Evolutionary conservation across 108 stramenopile species (phyloP).

Genomic region (Nitzschia sp.): DNA sequence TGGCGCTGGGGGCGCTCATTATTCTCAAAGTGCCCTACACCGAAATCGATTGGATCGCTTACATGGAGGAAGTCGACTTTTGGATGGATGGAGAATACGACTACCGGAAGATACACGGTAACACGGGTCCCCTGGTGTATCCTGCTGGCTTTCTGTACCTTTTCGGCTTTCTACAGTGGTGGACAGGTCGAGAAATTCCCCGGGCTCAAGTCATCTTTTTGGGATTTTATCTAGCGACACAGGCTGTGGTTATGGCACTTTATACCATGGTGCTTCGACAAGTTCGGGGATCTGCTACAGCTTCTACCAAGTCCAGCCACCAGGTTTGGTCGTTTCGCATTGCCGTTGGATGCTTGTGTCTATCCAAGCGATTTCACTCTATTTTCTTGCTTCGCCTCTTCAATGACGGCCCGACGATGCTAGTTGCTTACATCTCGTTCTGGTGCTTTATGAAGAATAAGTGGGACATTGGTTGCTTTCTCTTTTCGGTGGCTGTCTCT

Average conservation of each 20-base stretch:
- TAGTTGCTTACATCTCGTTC: constrained; percentile 78
- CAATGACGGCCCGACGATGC: constrained; percentile 95
- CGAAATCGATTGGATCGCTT: constrained; percentile 98
- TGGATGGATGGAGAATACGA: constrained; percentile 83
- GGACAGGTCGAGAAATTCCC: constrained; percentile 72
- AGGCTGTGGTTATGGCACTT: constrained; percentile 66
- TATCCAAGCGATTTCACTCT: constrained; percentile 93
- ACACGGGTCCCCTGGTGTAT: constrained; percentile 96
- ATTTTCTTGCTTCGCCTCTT: constrained; percentile 96
- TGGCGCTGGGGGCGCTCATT: constrained; percentile 60
- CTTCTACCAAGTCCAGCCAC: constrained; percentile 23
- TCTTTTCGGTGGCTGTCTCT: constrained; percentile 91
- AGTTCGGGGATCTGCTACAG: constrained; percentile 9
- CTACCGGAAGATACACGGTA: constrained; percentile 89
- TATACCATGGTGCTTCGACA: constrained; percentile 59
- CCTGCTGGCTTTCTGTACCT: constrained; percentile 96
- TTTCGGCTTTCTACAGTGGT: constrained; percentile 68
- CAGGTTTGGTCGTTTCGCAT: constrained; percentile 72
- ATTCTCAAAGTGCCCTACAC: constrained; percentile 87
- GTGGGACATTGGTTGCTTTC: constrained; percentile 84
- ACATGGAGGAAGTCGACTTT: constrained; percentile 95
- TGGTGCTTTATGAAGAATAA: constrained; percentile 68
- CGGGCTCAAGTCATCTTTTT: constrained; percentile 86
- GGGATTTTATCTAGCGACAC: constrained; percentile 72
- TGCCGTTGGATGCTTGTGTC: constrained; percentile 71